These are phyloP conservation scores for Adenanthera pavonina DNA, from an alignment of 306 rosid genomes.

Conservation along the genomic window DNA sequence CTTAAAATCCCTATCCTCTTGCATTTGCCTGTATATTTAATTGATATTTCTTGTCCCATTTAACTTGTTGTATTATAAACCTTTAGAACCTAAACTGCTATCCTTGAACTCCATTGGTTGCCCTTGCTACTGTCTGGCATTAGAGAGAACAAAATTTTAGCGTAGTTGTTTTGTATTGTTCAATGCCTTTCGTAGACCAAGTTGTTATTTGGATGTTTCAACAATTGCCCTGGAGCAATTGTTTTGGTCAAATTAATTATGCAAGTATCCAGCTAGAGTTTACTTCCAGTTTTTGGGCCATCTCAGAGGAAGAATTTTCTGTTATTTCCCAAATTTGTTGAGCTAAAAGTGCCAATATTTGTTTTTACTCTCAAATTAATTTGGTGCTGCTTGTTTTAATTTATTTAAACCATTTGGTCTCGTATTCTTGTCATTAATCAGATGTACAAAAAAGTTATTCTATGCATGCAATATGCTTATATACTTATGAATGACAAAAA, in stretches of 20 bases:
- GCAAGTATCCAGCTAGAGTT: neutral
- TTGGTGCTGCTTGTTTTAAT: neutral
- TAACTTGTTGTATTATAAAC: neutral
- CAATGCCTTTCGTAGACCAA: neutral
- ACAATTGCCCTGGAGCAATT: neutral
- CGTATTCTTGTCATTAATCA: neutral
- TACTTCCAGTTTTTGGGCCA: neutral
- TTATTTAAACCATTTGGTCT: constrained; percentile 9
- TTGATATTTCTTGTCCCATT: neutral
- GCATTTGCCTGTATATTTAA: neutral
- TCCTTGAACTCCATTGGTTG: neutral
- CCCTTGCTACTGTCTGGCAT: neutral
- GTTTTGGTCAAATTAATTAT: neutral
- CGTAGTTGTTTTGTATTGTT: neutral
- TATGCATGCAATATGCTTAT: neutral
- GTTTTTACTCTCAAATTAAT: neutral
- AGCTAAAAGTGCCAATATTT: neutral
- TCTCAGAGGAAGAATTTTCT: neutral
- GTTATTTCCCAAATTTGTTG: neutral
- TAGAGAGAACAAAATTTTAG: neutral
- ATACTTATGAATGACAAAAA: constrained; percentile 31
- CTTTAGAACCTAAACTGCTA: neutral
- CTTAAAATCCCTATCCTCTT: neutral
- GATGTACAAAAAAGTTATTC: neutral
- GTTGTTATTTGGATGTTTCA: neutral